phyloP scores from a whole-genome alignment of 129 eudicot genomes.

The Kitagawia praeruptora region DNA sequence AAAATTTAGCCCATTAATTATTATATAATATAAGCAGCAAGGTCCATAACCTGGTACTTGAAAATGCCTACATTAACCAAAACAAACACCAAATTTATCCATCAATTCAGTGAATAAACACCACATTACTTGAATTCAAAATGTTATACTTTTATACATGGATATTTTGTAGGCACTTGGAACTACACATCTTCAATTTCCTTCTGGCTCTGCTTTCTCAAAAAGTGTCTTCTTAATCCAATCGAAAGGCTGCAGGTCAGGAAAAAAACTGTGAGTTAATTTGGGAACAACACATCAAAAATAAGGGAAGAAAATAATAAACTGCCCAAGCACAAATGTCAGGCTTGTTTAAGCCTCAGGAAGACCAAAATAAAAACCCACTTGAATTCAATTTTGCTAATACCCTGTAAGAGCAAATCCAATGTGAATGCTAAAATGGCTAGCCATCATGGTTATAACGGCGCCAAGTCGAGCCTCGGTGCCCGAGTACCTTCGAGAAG shows the following conservation, averaged over 20 bases:
- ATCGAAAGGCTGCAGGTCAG: neutral
- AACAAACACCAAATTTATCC: neutral
- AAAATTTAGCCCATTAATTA: neutral
- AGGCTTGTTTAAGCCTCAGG: neutral
- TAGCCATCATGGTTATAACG: too few relatives aligned
- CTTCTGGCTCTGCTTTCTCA: conserved; percentile 1
- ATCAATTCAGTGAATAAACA: neutral
- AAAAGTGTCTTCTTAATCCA: neutral
- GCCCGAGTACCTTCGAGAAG: too few relatives aligned
- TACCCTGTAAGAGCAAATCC: too few relatives aligned
- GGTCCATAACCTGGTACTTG: neutral
- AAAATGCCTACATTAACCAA: neutral
- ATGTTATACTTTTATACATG: neutral
- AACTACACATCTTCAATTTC: neutral
- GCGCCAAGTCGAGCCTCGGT: too few relatives aligned
- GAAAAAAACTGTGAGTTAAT: neutral
- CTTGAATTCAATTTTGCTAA: neutral
- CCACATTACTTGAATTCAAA: neutral
- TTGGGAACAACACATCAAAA: neutral
- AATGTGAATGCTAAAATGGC: too few relatives aligned
- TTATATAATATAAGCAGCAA: neutral
- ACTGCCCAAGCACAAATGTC: neutral
- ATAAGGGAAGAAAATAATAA: neutral
- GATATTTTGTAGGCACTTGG: neutral
- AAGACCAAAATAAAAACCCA: neutral